Evolutionary conservation across 2,329 filamentous ascomycete genomes (phyloP), one percentile per base, ranked within the genome.

Genomic region (Microcera coccophila): DNA sequence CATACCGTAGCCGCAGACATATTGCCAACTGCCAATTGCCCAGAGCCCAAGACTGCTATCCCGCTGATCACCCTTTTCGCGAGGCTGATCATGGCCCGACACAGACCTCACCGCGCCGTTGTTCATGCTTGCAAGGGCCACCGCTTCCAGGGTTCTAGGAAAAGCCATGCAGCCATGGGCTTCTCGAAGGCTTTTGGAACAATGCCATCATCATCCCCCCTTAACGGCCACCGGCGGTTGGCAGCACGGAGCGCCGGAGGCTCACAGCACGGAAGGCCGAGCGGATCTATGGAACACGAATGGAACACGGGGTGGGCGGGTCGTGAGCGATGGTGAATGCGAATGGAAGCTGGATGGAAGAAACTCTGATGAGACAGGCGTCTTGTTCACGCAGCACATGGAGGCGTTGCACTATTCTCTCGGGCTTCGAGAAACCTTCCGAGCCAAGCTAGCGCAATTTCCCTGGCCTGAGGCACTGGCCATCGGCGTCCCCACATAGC

Each of bases 351-450:
- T 26, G 7, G 7, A 26, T 26, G 22, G 7, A 26, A 26, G 22
- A 26, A 26, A 26, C 22, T 26, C 22, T 26, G 7, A 7, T 26
- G 22, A 7, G 22, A 26, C 22, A 26, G 12, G 7, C 7, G 22
- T 7, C 7, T 26, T 26, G 22, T 12, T 7, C 22, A 26, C 7
- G n/a, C n/a, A n/a, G n/a, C n/a, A n/a, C n/a, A 9, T 28, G 9
- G 24, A 9, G 14, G 24, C 24, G 9, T 14, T 28, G 31, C 31
- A 15, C 31, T 16, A 33, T 33, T 33, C 31, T 34, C 41, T 36
- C 46, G 59, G 50, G 43, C 54, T 67, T 67, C 65, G 58, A 57
- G 65, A 67, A 67, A 52, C 56, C 55, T 66, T 57, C 62, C 57
- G 41, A 38, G 41, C 22, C 22, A n/a, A 50, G 62, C 40, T 65